Base-by-base conservation (phyloP, 106 monocot genomes). In the Acanthochlamys bracteata region DNA sequence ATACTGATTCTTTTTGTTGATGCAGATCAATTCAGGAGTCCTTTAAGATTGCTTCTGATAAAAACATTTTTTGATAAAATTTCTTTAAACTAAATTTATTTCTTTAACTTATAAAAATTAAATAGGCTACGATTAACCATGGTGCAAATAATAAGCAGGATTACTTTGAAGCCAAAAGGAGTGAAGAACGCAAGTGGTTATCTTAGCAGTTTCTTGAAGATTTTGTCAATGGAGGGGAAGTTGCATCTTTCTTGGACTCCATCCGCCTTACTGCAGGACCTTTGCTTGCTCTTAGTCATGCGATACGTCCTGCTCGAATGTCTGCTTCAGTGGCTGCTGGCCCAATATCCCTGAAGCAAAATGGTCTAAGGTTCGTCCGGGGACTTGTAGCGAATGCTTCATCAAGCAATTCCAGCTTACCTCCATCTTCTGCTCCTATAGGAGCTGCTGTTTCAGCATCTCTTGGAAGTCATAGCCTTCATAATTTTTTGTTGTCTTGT, bases 231-330 rank as follows among this genome's bases (percentile, higher is more conserved):
- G 98, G 92, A 45, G 98, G 77, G 24, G 98, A 99, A 61, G 98
- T 92, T 64, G 86, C 92, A 62, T 91, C 91, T 19, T 99, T 99
- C 83, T 71, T 99, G 65, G 98, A 99, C 53, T 99, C 92, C 69
- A 89, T 99, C 42, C 77, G 88, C 63, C 76, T 99, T 61, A 99
- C 98, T 41, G 98, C 98, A 55, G 98, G 98, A 53, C 98, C 98
- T 41, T 77, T 99, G 41, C 79, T 92, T 75, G 82, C 98, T 75
- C 92, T 99, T 71, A 78, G 81, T 63, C 81, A 73, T 77, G 98
- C 98, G 66, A 89, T 99, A 66, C 98, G 88, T 41, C 98, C 98
- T 67, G 98, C 98, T 49, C 57, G 92, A 26, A 92, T 92, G 79
- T 83, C 98, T 24, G 80, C 80, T 58, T 83, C 92, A 49, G 85